Base-by-base conservation (phyloP, 768 basidiomycete genomes). In the Naganishia kalamii region DNA sequence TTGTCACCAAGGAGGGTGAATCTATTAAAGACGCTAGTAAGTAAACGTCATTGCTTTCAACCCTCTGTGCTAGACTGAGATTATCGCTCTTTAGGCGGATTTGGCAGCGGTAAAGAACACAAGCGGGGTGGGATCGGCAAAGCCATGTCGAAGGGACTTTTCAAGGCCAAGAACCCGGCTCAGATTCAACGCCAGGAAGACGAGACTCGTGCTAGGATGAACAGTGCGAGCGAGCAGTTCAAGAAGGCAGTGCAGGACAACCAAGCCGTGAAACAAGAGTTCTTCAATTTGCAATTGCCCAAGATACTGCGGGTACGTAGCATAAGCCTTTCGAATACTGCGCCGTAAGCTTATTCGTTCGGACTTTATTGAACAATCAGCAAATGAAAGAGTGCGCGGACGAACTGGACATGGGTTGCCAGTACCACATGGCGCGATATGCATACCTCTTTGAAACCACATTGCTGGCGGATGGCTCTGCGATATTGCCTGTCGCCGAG, bases 271-370 rank as follows among this genome's bases (percentile, higher is more conserved):
- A 84, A 93, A 67, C 93, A 97, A 77, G 96, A 99, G 74, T 98
- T 97, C 77, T 99, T 96, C 79, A 94, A 97, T 77, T 89, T 94
- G 73, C 94, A 97, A 72, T 80, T 97, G 43, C 96, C 96, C 62
- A 87, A 92, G 70, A 89, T 97, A 64, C 79, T 99, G 41, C 84
- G 96, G 59, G 92, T 93, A 75, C 74, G 89, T 83, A 33, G n/a
- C 44, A 11, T 17, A n/a, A 21, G 2, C 27, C 17, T 27, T 48
- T n/a, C 29, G 29, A 41, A 23, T 40, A 3, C 7, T 49, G 48
- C 19, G 27, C 48, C 11, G 1, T 13, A n/a, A n/a, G 48, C 48
- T 49, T 5, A 49, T 49, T 29, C 48, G 7, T 46, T 46, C 23
- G 19, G n/a, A 8, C 12, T 8, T 59, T 15, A 37, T 4, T 29